phyloP scores from a whole-genome alignment of 495 filamentous ascomycete genomes.

The Aspergillus steynii region DNA sequence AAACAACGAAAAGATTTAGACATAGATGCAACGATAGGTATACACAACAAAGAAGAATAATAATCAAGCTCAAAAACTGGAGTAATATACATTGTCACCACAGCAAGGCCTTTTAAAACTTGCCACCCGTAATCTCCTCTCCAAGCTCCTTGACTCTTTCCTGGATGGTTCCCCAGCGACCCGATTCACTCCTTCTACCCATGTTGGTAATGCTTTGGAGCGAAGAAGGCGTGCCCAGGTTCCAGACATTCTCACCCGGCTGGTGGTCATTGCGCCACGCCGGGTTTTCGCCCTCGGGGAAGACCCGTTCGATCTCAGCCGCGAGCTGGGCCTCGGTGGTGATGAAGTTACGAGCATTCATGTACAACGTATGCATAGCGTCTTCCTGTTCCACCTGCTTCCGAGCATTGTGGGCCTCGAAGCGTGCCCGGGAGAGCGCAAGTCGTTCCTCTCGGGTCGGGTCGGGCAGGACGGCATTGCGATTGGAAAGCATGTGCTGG shows the following conservation, averaged over 20 bases:
- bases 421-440: conserved; percentile 40
- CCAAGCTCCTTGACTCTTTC: conserved; percentile 63
- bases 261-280: conserved; percentile 47
- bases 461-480: conserved; percentile 41
- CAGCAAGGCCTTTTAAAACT: conserved; percentile 43
- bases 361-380: conserved; percentile 61
- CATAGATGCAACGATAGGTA: conserved; percentile 11
- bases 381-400: conserved; percentile 45
- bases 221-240: conserved; percentile 52
- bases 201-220: conserved; percentile 42
- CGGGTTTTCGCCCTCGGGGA: conserved; percentile 52
- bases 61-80: conserved; percentile 5
- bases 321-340: conserved; percentile 61
- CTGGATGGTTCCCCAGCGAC: conserved; percentile 48
- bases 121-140: conserved; percentile 70
- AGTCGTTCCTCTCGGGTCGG: conserved; percentile 49
- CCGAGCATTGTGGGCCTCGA: conserved; percentile 35
- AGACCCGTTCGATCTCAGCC: conserved; percentile 60
- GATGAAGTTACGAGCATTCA: conserved; percentile 65
- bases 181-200: conserved; percentile 30
- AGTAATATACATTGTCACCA: conserved; percentile 25
- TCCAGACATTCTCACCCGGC: conserved; percentile 58
- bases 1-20: conserved; percentile 7
- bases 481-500: conserved; percentile 40
- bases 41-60: conserved; percentile 10